These are phyloP conservation scores for Pilasporangium apinafurcum DNA, from an alignment of 352 stramenopile species.

Conservation along the genomic window DNA sequence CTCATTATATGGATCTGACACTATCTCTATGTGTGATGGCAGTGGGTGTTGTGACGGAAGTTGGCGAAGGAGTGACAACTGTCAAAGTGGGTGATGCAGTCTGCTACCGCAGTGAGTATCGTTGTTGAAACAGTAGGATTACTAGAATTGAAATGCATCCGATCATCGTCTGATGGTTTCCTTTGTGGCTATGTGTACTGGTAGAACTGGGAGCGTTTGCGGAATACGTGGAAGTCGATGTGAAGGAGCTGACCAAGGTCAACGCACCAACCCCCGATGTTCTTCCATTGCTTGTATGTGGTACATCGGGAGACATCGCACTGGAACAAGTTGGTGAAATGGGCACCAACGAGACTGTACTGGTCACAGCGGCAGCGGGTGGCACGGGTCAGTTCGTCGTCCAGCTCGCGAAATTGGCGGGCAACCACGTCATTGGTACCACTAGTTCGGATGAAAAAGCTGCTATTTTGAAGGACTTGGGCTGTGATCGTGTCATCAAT, in stretches of 20 bases:
- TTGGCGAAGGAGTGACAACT: conserved; percentile 34
- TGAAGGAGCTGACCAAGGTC: conserved; percentile 17
- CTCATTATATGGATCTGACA: too few relatives aligned
- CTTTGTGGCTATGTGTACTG: too few relatives aligned
- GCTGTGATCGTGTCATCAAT: conserved; percentile 78
- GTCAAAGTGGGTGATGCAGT: conserved; percentile 41
- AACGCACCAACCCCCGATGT: conserved; percentile 5
- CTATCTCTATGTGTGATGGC: too few relatives aligned
- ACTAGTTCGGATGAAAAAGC: conserved; percentile 83
- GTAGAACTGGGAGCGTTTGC: conserved; percentile 41
- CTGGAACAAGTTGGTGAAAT: conserved; percentile 55
- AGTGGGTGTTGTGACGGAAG: conserved; percentile 25
- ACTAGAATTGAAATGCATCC: neutral
- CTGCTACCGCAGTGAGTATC: conserved; percentile 26
- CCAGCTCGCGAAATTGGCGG: conserved; percentile 79
- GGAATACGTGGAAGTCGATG: conserved; percentile 37
- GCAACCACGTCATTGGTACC: conserved; percentile 75
- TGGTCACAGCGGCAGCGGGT: conserved; percentile 57
- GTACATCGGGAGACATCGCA: conserved; percentile 32
- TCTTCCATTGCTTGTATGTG: conserved; percentile 30
- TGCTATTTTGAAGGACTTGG: conserved; percentile 63
- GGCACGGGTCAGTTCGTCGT: conserved; percentile 80
- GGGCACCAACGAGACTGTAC: conserved; percentile 46
- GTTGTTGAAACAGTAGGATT: neutral
- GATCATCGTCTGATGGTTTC: too few relatives aligned